Evolutionary conservation across 208 protist genomes (phyloP).

Genomic region (Trypanosoma scelopori): DNA sequence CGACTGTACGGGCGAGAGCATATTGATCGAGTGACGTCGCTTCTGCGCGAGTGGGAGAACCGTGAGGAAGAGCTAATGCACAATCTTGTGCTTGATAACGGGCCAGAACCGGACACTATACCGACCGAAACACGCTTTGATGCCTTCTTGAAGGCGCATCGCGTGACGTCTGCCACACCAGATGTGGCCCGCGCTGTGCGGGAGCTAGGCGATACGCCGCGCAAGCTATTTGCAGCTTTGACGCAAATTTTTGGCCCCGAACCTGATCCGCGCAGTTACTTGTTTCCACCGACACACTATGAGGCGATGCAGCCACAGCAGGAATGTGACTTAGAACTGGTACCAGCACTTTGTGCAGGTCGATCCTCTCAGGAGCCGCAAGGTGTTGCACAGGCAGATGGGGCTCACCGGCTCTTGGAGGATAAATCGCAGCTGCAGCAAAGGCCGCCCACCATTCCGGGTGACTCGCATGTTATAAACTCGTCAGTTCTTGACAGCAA

Average conservation of each 20-base stretch:
- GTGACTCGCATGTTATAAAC: neutral
- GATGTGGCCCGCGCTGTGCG: slow-evolving; percentile 27
- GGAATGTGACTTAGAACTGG: neutral
- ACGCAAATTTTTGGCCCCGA: slow-evolving; percentile 54
- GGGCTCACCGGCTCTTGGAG: neutral
- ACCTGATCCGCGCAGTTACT: slow-evolving; percentile 71
- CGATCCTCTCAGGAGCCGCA: neutral
- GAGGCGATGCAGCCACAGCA: neutral
- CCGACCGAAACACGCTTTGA: slow-evolving; percentile 44
- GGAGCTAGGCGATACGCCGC: slow-evolving; percentile 13
- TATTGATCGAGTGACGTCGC: slow-evolving; percentile 35
- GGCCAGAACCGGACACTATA: slow-evolving; percentile 62
- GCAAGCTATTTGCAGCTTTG: slow-evolving; percentile 43
- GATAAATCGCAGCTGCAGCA: neutral
- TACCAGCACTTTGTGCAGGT: neutral
- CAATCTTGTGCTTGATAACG: slow-evolving; percentile 73
- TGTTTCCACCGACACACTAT: slow-evolving; percentile 62
- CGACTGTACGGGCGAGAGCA: slow-evolving; percentile 61
- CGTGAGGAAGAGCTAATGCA: slow-evolving; percentile 78
- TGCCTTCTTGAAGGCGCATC: slow-evolving; percentile 56
- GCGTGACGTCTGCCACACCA: slow-evolving; percentile 31
- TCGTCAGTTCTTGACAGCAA: too few species aligned
- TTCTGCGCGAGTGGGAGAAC: slow-evolving; percentile 69
- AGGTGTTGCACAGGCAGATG: neutral
- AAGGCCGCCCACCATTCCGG: neutral